phyloP scores from a whole-genome alignment of 225 moss, liverwort and hornwort species.

The Lunularia cruciata region DNA sequence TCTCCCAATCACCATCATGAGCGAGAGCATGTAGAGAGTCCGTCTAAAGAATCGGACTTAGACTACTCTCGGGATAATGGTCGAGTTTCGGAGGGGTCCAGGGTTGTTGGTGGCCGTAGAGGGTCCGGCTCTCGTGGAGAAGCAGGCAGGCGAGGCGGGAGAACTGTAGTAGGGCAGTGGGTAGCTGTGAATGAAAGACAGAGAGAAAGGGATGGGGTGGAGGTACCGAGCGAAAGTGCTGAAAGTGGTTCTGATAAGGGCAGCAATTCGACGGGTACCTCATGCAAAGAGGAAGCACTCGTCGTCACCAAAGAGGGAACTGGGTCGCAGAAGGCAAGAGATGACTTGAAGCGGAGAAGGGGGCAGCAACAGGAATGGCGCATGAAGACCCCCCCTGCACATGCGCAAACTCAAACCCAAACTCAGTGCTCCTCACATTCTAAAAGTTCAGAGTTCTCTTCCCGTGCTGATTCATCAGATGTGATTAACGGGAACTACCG shows the following conservation, averaged over 20 bases:
- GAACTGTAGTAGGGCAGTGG: slow-evolving; percentile 73
- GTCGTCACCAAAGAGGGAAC: slow-evolving; percentile 44
- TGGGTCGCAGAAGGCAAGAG: slow-evolving; percentile 67
- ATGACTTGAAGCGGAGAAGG: slow-evolving; percentile 75
- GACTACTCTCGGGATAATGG: slow-evolving; percentile 40
- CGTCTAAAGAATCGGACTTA: slow-evolving; percentile 37
- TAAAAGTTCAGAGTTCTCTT: slow-evolving; percentile 33
- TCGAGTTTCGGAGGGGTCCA: slow-evolving; percentile 27
- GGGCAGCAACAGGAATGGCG: slow-evolving; percentile 97
- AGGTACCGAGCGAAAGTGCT: slow-evolving; percentile 28
- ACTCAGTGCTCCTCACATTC: slow-evolving; percentile 38
- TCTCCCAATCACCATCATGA: slow-evolving; percentile 32
- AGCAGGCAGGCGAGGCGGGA: slow-evolving; percentile 58
- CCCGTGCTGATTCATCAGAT: slow-evolving; percentile 39
- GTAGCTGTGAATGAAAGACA: slow-evolving; percentile 80
- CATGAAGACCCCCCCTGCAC: slow-evolving; percentile 72
- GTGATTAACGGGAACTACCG: slow-evolving; percentile 33
- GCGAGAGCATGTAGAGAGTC: slow-evolving; percentile 18
- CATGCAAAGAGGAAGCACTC: slow-evolving; percentile 63
- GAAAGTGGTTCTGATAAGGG: slow-evolving; percentile 47
- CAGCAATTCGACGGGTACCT: slow-evolving; percentile 45
- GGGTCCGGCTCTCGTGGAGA: slow-evolving; percentile 56
- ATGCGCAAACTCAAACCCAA: slow-evolving; percentile 47
- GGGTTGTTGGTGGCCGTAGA: slow-evolving; percentile 50
- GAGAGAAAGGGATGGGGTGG: slow-evolving; percentile 54